Percentiles rank a stretch among this genome's conserved stretches.
Evolutionary conservation across 106 monocot genomes (phyloP).

Genomic region (Triglochin maritima): DNA sequence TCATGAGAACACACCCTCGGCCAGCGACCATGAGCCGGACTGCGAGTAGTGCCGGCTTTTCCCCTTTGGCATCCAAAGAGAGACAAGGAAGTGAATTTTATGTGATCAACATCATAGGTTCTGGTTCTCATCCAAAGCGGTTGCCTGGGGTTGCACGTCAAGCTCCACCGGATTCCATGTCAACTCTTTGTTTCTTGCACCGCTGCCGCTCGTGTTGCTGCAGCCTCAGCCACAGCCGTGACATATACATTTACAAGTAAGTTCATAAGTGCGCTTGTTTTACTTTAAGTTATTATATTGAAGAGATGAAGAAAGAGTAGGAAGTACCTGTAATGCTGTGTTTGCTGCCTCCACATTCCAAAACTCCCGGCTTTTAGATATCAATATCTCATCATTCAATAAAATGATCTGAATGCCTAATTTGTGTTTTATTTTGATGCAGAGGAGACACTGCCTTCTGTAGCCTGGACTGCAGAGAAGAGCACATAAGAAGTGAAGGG

Average conservation of each 20-base stretch:
- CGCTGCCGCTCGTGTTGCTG: neutral
- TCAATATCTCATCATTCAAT: too few species aligned
- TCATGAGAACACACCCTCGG: neutral
- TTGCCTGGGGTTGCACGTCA: constrained; percentile 1
- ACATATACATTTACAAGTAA: constrained; percentile 4
- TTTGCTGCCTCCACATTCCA: neutral
- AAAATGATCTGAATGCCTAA: neutral
- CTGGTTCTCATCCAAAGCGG: neutral
- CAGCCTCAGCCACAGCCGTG: neutral
- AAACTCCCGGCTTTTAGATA: neutral
- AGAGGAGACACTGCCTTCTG: constrained; percentile 5
- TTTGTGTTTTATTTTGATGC: neutral
- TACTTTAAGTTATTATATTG: too few species aligned
- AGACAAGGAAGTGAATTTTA: neutral
- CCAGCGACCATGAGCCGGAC: neutral
- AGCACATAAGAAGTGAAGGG: neutral
- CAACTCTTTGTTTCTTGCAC: constrained; percentile 1
- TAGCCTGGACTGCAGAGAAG: neutral
- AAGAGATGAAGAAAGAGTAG: neutral
- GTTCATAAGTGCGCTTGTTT: neutral
- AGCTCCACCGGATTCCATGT: neutral
- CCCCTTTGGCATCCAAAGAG: neutral
- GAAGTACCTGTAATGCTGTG: neutral
- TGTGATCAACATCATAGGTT: neutral
- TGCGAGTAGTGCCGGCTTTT: neutral